Conservation (phyloP, 2,329 filamentous ascomycete species). For the Neofusicoccum laricinum region DNA sequence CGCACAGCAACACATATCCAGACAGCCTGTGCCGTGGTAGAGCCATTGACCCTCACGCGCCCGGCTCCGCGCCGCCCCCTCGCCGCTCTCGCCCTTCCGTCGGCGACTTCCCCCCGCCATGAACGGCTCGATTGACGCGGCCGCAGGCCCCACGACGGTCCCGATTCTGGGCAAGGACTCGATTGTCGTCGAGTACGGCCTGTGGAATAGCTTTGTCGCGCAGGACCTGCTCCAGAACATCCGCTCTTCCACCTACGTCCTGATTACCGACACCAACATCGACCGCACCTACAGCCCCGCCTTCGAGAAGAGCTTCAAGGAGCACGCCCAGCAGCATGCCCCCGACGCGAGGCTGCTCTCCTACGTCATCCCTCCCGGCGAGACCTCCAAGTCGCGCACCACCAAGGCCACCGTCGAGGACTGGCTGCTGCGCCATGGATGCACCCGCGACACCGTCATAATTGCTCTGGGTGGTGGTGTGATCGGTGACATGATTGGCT, state of each 20-base stretch:
- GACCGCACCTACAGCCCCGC: constrained; percentile 73
- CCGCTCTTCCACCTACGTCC: constrained; percentile 85
- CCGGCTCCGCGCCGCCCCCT: constrained; percentile 5
- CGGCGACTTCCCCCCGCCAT: constrained; percentile 5
- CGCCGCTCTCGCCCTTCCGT: neutral
- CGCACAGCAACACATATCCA: neutral
- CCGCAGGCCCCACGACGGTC: constrained; percentile 58
- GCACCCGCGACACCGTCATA: constrained; percentile 90
- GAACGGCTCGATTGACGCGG: constrained; percentile 4
- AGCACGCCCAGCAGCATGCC: constrained; percentile 43
- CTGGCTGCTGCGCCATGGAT: constrained; percentile 91
- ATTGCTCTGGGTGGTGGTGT: constrained; percentile 94
- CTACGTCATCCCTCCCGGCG: constrained; percentile 88
- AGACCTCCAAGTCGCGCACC: constrained; percentile 87
- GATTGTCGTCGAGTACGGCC: constrained; percentile 86
- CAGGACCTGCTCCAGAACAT: constrained; percentile 76
- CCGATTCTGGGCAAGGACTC: constrained; percentile 83
- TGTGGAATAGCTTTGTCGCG: constrained; percentile 81
- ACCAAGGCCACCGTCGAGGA: constrained; percentile 96
- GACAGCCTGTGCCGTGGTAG: neutral
- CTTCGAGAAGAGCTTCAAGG: constrained; percentile 67
- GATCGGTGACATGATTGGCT: constrained; percentile 97
- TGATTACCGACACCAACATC: constrained; percentile 96
- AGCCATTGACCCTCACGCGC: neutral
- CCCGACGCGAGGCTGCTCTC: constrained; percentile 68